Evolutionary conservation across 1,284 basidiomycete genomes (phyloP).

Genomic region (Cystobasidium pallidum): DNA sequence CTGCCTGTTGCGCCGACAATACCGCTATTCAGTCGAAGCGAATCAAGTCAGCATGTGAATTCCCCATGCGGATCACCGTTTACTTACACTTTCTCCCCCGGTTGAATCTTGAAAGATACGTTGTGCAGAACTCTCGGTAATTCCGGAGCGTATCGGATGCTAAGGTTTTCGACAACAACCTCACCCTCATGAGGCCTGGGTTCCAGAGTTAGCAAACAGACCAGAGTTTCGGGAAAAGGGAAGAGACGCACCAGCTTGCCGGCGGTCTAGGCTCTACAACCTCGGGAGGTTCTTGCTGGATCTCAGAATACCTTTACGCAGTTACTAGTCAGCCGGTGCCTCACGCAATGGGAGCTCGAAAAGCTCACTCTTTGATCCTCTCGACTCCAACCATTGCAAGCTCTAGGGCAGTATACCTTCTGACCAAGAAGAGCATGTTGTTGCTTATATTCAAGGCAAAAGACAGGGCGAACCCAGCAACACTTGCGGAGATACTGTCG

Average conservation of each 20-base stretch:
- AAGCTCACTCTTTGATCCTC: constrained; percentile 74
- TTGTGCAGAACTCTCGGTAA: constrained; percentile 73
- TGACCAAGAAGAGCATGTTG: constrained; percentile 52
- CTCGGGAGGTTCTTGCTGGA: constrained; percentile 56
- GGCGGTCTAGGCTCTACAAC: constrained; percentile 74
- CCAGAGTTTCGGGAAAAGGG: background rate
- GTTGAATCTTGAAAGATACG: constrained; percentile 66
- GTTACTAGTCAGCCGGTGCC: background rate
- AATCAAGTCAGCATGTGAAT: too few species aligned
- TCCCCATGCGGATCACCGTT: too few species aligned
- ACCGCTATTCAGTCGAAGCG: too few species aligned
- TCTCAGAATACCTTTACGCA: constrained; percentile 65
- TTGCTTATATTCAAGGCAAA: constrained; percentile 57
- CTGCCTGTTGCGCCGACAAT: constrained; percentile 61
- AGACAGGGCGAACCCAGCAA: constrained; percentile 59
- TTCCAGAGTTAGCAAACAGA: background rate
- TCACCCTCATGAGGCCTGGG: constrained; percentile 65
- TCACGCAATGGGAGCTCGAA: background rate
- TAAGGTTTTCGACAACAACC: constrained; percentile 67
- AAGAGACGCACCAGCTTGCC: constrained; percentile 60
- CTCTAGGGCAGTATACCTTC: constrained; percentile 69
- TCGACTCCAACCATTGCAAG: constrained; percentile 94
- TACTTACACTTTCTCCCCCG: constrained; percentile 82
- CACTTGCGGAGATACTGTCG: constrained; percentile 55
- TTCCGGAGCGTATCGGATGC: constrained; percentile 71